Percentiles rank a stretch among this genome's conserved stretches.
Evolutionary conservation across 78 protist genomes (phyloP).

Genomic region (Protostelium mycophagum): DNA sequence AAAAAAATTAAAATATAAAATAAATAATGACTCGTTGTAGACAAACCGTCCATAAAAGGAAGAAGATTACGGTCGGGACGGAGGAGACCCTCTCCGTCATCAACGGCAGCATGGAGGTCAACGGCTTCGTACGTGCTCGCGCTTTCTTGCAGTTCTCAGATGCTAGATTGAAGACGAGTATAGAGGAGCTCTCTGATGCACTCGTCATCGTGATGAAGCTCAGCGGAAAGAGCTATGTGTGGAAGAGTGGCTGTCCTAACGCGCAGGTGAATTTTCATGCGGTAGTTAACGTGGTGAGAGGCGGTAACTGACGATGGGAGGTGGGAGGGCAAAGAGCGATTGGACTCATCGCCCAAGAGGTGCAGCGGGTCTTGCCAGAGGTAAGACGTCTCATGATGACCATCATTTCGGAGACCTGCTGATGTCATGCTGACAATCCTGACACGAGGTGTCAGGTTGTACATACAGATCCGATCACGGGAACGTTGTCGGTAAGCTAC

Average conservation of each 20-base stretch:
- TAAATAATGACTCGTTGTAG: too few relatives aligned
- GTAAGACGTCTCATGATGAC: not conserved
- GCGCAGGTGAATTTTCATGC: not conserved
- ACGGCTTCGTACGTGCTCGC: not conserved
- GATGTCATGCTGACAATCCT: too few relatives aligned
- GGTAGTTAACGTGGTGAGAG: too few relatives aligned
- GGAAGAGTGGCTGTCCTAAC: not conserved
- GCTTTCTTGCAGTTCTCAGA: slow-evolving; percentile 6
- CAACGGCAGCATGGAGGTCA: not conserved
- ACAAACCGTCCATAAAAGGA: too few relatives aligned
- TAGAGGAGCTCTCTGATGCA: slow-evolving; percentile 2
- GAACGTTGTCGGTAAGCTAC: not conserved
- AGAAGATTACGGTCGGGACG: not conserved
- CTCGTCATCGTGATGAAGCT: slow-evolving; percentile 4
- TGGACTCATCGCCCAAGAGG: slow-evolving; percentile 10
- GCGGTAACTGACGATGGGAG: not conserved
- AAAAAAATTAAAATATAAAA: too few relatives aligned
- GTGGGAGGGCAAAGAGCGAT: not conserved
- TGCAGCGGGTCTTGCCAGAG: slow-evolving; percentile 6
- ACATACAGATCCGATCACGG: not conserved
- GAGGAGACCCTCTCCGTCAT: not conserved
- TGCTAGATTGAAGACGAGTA: not conserved
- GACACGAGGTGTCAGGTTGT: too few relatives aligned
- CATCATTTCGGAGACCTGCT: too few relatives aligned
- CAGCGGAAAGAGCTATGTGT: not conserved